phyloP scores from a whole-genome alignment of 108 stramenopile genomes.

The Cyclotella choctawhatcheeana region DNA sequence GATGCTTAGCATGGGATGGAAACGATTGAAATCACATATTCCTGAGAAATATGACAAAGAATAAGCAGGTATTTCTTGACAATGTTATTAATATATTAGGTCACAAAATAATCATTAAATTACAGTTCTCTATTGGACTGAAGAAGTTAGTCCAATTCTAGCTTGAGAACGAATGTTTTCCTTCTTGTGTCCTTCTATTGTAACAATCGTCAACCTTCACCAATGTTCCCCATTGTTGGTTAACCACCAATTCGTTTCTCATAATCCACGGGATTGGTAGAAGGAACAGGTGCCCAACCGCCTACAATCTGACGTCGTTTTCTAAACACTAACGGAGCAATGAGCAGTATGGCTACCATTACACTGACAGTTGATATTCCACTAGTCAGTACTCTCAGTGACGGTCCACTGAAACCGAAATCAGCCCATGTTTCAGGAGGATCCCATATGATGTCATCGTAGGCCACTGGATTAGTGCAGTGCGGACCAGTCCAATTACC shows the following conservation, averaged over 20 bases:
- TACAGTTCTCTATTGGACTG: no score
- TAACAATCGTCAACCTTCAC: no score
- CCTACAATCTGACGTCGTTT: constrained; percentile 14
- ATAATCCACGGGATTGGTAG: constrained; percentile 3
- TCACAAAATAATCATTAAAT: no score
- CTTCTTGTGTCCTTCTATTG: no score
- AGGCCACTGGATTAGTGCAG: constrained; percentile 68
- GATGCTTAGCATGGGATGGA: constrained; percentile 43
- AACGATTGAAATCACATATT: no score
- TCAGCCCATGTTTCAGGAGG: constrained; percentile 68
- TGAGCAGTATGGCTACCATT: constrained; percentile 7
- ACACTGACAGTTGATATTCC: constrained; percentile 9
- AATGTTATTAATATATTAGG: no score
- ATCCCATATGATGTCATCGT: constrained; percentile 79
- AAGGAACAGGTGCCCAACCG: constrained; percentile 14
- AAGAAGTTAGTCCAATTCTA: no score
- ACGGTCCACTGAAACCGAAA: constrained; percentile 66
- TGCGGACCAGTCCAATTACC: constrained; percentile 87
- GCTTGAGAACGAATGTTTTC: no score
- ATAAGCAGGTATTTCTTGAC: no score
- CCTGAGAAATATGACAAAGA: no score
- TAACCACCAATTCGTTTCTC: constrained; percentile 10
- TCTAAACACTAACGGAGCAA: constrained; percentile 23
- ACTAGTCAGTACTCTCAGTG: constrained; percentile 9
- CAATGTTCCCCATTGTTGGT: no score